phyloP scores from a whole-genome alignment of 2,329 filamentous ascomycete species.

The Epichloe glyceriae region DNA sequence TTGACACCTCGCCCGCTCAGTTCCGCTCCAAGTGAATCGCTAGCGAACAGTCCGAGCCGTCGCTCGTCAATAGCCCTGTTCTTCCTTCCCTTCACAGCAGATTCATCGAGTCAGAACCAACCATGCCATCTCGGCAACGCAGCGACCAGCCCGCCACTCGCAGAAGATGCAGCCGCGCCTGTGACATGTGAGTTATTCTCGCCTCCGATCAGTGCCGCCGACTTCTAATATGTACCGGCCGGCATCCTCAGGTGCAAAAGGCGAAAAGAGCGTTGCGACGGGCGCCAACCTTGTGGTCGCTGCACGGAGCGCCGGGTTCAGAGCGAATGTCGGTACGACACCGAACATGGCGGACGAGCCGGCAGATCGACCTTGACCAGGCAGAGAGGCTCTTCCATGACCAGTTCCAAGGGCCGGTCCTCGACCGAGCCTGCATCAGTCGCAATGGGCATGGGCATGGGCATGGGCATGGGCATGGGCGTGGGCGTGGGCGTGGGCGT shows the following conservation, averaged over 20 bases:
- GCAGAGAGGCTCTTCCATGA: background rate
- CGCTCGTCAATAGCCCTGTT: no score
- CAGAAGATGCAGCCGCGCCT: slow-evolving; percentile 3
- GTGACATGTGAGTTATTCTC: background rate
- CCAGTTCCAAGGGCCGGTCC: background rate
- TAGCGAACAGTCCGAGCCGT: no score
- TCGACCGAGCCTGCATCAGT: background rate
- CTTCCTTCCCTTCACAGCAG: no score
- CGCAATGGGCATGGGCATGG: background rate
- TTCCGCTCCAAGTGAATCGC: no score
- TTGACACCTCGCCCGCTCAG: no score
- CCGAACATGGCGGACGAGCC: slow-evolving; percentile 1
- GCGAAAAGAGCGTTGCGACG: slow-evolving; percentile 9
- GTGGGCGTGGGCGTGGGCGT: background rate
- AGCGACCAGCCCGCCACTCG: background rate
- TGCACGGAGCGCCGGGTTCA: slow-evolving; percentile 6
- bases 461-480: background rate
- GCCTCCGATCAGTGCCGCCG: no score
- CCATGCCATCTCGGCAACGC: background rate
- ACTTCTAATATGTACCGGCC: background rate
- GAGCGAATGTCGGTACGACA: slow-evolving; percentile 5
- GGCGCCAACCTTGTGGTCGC: slow-evolving; percentile 6
- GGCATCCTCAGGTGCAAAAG: slow-evolving; percentile 4
- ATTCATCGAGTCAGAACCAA: background rate
- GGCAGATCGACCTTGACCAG: background rate